Percentiles rank a stretch among this genome's conserved stretches.
These are phyloP conservation scores for Cotoneaster glaucophyllus DNA, from an alignment of 306 rosid genomes.

Conservation along the genomic window DNA sequence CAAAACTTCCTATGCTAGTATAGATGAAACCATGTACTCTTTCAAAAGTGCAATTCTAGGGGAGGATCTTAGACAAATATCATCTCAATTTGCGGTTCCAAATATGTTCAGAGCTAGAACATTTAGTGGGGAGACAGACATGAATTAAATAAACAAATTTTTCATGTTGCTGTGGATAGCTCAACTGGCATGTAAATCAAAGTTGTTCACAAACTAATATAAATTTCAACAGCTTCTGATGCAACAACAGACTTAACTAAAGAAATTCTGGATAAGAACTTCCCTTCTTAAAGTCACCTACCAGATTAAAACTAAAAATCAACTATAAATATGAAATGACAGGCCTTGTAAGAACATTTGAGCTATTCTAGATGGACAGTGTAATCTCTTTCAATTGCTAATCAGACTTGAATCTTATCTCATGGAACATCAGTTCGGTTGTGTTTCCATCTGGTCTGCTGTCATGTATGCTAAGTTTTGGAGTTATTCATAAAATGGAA, in stretches of 20 bases:
- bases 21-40: background rate
- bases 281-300: no score
- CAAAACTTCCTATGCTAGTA: background rate
- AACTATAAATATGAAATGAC: no score
- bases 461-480: no score
- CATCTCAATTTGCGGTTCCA: background rate
- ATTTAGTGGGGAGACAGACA: background rate
- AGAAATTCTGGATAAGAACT: background rate
- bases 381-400: no score
- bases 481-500: no score
- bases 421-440: no score
- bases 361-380: no score
- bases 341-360: no score
- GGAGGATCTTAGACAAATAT: background rate
- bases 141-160: background rate
- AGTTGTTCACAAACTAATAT: background rate
- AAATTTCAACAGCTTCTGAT: background rate
- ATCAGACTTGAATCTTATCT: no score
- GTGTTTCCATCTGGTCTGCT: no score
- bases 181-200: background rate
- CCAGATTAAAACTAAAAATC: no score
- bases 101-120: background rate
- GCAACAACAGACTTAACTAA: constrained; percentile 1
- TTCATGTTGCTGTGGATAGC: background rate
- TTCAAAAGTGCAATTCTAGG: background rate